Evolutionary conservation across 352 stramenopile species (phyloP), one percentile per base, ranked within the genome.

Genomic region (Globisporangium parvum): DNA sequence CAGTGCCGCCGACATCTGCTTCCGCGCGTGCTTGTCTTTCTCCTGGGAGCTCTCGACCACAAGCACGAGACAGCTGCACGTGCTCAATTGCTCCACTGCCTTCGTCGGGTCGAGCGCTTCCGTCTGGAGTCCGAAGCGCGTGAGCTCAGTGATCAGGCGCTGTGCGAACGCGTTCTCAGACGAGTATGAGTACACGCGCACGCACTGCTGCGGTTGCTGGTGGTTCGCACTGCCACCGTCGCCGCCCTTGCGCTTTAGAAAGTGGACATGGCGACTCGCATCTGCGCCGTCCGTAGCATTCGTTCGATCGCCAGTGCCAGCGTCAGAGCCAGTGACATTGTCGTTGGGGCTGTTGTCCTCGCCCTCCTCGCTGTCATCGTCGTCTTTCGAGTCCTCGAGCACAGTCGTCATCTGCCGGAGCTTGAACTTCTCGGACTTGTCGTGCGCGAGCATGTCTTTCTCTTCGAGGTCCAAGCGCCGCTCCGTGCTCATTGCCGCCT

Each of bases 401-500:
- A 69, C 57, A 11, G 59, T 58, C 24, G 58, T 66, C 62, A 69
- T 69, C 54, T 66, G 55, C 0, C 59, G 62, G 26, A 51, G 31
- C 48, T 52, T 67, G 51, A 21, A 53, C 40, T 35, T 60, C 48
- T 51, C 47, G 2, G 49, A 51, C 40, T 52, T 63, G 49, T 44
- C 53, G 51, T 53, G 70, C 44, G 60, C 49, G 39, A 58, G 62
- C 57, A 74, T 51, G 51, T 82, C 59, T 33, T 73, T 64, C 44
- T 79, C 69, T 39, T 81, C 64, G 20, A 76, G 42, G 33, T 71
- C 65, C 40, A 82, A 41, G 1, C 61, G 62, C 11, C 71, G 59
- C 14, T 69, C 71, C 18, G 75, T 63, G 44, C 71, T 64, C 73
- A 88, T 87, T 20, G 71, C 66, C 0, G 70, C 69, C 39, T 75